A percentile compares a stretch with the other conserved stretches of the same genome.
Conservation (phyloP, 164 flowering plant genomes). For the Echeveria elegans region DNA sequence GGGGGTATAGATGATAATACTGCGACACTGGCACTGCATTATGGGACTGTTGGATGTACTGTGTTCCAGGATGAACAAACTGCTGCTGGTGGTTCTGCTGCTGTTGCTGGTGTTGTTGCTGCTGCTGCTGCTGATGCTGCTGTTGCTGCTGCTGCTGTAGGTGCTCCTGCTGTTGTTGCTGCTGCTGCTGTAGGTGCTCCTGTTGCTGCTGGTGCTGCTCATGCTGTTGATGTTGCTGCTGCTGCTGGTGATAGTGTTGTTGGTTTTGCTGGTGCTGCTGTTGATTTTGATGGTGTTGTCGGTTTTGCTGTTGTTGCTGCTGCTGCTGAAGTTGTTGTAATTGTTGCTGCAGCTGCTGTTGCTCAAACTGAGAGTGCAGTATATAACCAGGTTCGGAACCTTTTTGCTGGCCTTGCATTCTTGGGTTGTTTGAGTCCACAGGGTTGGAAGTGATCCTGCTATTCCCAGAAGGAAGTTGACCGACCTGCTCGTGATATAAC, state of each 20-base stretch:
- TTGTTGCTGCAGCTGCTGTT: constrained; percentile 26
- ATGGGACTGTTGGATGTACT: constrained; percentile 55
- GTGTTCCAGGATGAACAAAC: constrained; percentile 48
- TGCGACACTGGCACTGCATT: constrained; percentile 49
- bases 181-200: constrained; percentile 15
- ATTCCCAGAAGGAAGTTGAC: constrained; percentile 29
- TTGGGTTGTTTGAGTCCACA: constrained; percentile 36
- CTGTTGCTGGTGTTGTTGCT: constrained; percentile 18
- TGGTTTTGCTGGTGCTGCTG: constrained; percentile 62
- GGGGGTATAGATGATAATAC: constrained; percentile 61
- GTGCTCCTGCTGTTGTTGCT: constrained; percentile 22
- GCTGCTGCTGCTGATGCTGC: not conserved
- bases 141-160: constrained; percentile 24
- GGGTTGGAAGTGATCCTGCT: constrained; percentile 29
- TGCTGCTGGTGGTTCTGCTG: constrained; percentile 30
- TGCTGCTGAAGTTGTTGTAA: not conserved
- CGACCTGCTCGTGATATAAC: constrained; percentile 47
- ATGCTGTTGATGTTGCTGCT: constrained; percentile 26
- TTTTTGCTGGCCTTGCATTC: constrained; percentile 35
- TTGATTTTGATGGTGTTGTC: constrained; percentile 18
- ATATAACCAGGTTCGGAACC: constrained; percentile 51
- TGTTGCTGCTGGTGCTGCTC: constrained; percentile 25
- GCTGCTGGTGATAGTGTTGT: constrained; percentile 24
- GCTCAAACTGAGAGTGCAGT: constrained; percentile 31
- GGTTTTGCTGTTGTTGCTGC: constrained; percentile 12